Conservation (phyloP, 108 stramenopile species). For the Fistulifera pelliculosa region DNA sequence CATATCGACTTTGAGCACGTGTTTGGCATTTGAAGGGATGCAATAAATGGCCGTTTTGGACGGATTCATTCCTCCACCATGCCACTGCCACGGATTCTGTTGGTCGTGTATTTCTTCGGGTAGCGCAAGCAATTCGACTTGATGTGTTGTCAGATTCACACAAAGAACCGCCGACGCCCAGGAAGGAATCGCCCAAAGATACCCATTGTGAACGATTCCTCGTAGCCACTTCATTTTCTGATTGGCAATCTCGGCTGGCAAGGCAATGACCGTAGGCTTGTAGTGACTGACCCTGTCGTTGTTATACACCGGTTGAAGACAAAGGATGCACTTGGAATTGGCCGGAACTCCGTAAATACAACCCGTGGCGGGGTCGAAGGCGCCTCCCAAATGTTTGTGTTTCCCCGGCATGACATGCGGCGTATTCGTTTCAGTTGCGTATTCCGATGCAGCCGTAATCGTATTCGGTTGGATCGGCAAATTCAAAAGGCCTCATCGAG, state of each 20-base stretch:
- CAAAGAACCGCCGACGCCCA: constrained; percentile 57
- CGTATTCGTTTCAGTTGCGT: constrained; percentile 18
- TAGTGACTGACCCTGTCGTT: background rate
- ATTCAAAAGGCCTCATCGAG: constrained; percentile 27
- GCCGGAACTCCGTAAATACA: constrained; percentile 73
- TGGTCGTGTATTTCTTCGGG: constrained; percentile 31
- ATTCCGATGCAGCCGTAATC: constrained; percentile 27
- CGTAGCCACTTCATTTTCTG: constrained; percentile 73
- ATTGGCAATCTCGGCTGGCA: constrained; percentile 34
- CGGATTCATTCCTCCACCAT: constrained; percentile 70
- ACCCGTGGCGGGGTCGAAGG: constrained; percentile 55
- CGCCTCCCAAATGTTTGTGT: constrained; percentile 76
- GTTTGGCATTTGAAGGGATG: constrained; percentile 68
- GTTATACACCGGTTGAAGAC: constrained; percentile 12
- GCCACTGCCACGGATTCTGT: constrained; percentile 71
- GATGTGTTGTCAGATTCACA: constrained; percentile 47
- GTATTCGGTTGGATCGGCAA: constrained; percentile 34
- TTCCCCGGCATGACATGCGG: constrained; percentile 33
- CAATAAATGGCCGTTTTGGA: constrained; percentile 74
- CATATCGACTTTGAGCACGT: constrained; percentile 70
- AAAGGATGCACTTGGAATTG: constrained; percentile 44
- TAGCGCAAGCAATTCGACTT: constrained; percentile 31
- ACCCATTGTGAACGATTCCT: constrained; percentile 59
- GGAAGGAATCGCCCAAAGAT: constrained; percentile 70
- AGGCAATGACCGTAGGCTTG: constrained; percentile 30